Conservation (phyloP, 2,329 filamentous ascomycete species). For the Clonostachys rosea region DNA sequence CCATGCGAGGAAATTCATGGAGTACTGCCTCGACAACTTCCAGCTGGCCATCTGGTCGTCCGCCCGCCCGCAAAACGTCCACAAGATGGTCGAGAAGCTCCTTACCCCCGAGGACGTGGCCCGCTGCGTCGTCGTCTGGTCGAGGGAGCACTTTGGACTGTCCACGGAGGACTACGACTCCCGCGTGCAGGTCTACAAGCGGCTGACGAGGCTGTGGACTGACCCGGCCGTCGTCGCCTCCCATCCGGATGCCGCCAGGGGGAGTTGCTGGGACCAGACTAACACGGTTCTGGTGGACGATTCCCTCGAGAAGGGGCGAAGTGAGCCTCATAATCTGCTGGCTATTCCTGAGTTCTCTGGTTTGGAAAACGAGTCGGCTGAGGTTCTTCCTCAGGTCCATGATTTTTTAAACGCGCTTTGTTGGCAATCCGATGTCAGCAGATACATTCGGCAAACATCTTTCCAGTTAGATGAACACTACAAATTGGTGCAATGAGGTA, state of each 20-base stretch:
- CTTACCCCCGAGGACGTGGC: slow-evolving; percentile 48
- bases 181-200: slow-evolving; percentile 87
- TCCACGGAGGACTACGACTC: slow-evolving; percentile 55
- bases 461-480: slow-evolving; percentile 31
- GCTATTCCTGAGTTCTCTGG: slow-evolving; percentile 73
- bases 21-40: slow-evolving; percentile 71
- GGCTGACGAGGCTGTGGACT: slow-evolving; percentile 68
- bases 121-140: slow-evolving; percentile 69
- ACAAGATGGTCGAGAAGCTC: slow-evolving; percentile 60
- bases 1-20: slow-evolving; percentile 62
- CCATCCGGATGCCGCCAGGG: slow-evolving; percentile 34
- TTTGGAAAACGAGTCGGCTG: slow-evolving; percentile 25
- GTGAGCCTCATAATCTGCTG: slow-evolving; percentile 80
- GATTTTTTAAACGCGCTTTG: slow-evolving; percentile 55
- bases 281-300: slow-evolving; percentile 94
- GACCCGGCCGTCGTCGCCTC: slow-evolving; percentile 33
- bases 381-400: slow-evolving; percentile 53
- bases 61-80: slow-evolving; percentile 69
- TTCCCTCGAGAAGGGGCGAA: slow-evolving; percentile 70
- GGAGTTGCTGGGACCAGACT: slow-evolving; percentile 64
- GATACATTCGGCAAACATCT: slow-evolving; percentile 47
- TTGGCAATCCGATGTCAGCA: slow-evolving; percentile 55
- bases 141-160: slow-evolving; percentile 71
- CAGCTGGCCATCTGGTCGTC: slow-evolving; percentile 89
- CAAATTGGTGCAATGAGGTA: too few species aligned